A percentile compares a stretch with the other conserved stretches of the same genome.
phyloP scores from a whole-genome alignment of 805 yeast genomes.

The Metschnikowia hibisci region DNA sequence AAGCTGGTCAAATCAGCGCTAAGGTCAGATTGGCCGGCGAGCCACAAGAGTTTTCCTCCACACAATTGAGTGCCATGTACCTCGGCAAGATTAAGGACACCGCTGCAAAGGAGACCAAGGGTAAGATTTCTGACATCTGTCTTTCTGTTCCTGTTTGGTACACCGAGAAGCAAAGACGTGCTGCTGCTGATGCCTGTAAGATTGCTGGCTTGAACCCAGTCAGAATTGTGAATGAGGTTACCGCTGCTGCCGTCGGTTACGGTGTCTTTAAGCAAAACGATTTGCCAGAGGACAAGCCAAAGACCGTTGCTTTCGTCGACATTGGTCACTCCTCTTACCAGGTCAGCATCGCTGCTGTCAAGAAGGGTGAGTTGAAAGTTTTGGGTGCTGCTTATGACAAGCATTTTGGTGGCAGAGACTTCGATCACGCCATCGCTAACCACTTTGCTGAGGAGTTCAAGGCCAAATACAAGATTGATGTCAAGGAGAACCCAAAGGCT shows the following conservation, averaged over 20 bases:
- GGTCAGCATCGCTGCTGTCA: slow-evolving; percentile 83
- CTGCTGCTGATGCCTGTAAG: slow-evolving; percentile 89
- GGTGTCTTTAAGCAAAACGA: slow-evolving; percentile 95
- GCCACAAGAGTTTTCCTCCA: slow-evolving; percentile 72
- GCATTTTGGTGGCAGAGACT: slow-evolving; percentile 97
- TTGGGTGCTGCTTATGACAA: slow-evolving; percentile 90
- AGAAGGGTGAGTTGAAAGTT: slow-evolving; percentile 93
- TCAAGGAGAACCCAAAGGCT: slow-evolving; percentile 89
- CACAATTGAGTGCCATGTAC: slow-evolving; percentile 94
- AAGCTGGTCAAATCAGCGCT: slow-evolving; percentile 75
- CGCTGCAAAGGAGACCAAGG: slow-evolving; percentile 77
- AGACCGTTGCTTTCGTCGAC: slow-evolving; percentile 89
- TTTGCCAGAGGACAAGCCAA: slow-evolving; percentile 89
- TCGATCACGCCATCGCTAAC: slow-evolving; percentile 89
- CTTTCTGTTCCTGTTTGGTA: slow-evolving; percentile 97
- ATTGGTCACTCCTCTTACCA: slow-evolving; percentile 96
- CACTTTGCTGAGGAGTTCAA: slow-evolving; percentile 93
- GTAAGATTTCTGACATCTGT: slow-evolving; percentile 79
- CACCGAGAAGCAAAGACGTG: slow-evolving; percentile 94
- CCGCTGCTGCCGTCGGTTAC: slow-evolving; percentile 98
- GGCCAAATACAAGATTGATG: slow-evolving; percentile 88
- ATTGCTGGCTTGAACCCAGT: slow-evolving; percentile 98
- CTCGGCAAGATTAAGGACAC: slow-evolving; percentile 84
- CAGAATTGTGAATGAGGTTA: slow-evolving; percentile 93
- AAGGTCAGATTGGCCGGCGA: slow-evolving; percentile 82